phyloP scores from a whole-genome alignment of 495 filamentous ascomycete genomes.

The Hyaloscypha bicolor region DNA sequence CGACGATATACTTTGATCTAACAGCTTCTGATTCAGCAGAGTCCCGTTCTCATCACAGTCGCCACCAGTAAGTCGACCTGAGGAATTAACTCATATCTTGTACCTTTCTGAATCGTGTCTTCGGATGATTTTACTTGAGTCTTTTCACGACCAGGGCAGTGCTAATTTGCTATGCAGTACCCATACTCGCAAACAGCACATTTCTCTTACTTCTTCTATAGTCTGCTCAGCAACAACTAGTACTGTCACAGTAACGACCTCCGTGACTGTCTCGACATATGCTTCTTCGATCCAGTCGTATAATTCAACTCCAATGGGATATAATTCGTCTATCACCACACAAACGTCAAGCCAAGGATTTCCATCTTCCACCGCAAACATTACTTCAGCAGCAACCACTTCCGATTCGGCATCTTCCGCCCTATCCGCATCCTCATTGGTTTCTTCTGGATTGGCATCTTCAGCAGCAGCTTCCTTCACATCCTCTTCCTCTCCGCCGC shows the following conservation, averaged over 20 bases:
- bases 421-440: too few relatives aligned
- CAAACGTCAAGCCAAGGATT: not conserved
- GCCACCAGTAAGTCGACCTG: not conserved
- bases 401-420: too few relatives aligned
- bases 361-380: too few relatives aligned
- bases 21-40: not conserved
- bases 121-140: too few relatives aligned
- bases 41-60: not conserved
- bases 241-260: slow-evolving; percentile 30
- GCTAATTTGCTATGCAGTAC: not conserved
- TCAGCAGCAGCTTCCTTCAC: too few relatives aligned
- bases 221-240: slow-evolving; percentile 5
- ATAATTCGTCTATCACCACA: not conserved
- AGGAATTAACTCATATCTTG: not conserved
- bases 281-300: slow-evolving; percentile 2
- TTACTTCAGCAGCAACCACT: too few relatives aligned
- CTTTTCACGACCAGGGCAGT: too few relatives aligned
- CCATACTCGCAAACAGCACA: not conserved
- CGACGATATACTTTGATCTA: not conserved
- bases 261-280: slow-evolving; percentile 26
- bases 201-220: slow-evolving; percentile 1
- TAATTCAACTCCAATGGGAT: not conserved
- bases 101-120: not conserved
- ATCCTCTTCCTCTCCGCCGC: not conserved
- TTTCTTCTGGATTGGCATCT: too few relatives aligned